phyloP scores from a whole-genome alignment of 371 early-diverging fungal genomes.

The Mucor racemosus region DNA sequence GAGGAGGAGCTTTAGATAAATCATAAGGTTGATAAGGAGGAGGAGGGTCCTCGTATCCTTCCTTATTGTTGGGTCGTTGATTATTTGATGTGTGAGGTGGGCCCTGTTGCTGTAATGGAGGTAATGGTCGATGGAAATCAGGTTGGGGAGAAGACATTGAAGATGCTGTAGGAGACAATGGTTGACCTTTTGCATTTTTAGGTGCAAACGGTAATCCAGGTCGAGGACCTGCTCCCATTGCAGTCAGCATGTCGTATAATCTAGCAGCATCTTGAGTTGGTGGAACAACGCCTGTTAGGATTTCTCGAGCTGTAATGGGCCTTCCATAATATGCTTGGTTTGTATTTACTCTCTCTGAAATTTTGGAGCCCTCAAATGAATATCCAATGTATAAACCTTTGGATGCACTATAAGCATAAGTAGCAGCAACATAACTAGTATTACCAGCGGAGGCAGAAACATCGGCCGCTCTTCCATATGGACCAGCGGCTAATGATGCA shows the following conservation, averaged over 20 bases:
- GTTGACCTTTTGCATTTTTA: slow-evolving; percentile 6
- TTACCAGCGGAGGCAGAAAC: slow-evolving; percentile 35
- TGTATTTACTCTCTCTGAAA: slow-evolving; percentile 44
- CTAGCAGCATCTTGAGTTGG: slow-evolving; percentile 32
- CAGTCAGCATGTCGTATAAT: slow-evolving; percentile 33
- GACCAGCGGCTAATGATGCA: slow-evolving; percentile 44
- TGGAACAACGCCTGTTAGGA: slow-evolving; percentile 34
- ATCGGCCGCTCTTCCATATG: slow-evolving; percentile 40
- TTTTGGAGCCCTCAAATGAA: slow-evolving; percentile 46
- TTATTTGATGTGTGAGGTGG: slow-evolving; percentile 5
- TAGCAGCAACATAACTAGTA: slow-evolving; percentile 41
- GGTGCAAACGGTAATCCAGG: slow-evolving; percentile 26
- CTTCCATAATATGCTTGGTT: slow-evolving; percentile 45
- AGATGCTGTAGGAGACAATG: background rate
- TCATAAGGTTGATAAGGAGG: slow-evolving; percentile 18
- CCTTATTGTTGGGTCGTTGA: background rate
- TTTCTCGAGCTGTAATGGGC: slow-evolving; percentile 38
- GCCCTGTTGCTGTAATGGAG: background rate
- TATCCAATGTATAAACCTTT: slow-evolving; percentile 47
- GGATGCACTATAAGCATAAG: slow-evolving; percentile 46
- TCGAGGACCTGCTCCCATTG: slow-evolving; percentile 36
- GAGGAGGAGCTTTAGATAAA: background rate
- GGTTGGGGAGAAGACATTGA: background rate
- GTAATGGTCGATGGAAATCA: background rate
- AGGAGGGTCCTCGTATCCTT: slow-evolving; percentile 23